These are phyloP conservation scores for Amphirosellinia nigrospora DNA, from an alignment of 495 filamentous ascomycete species.

Conservation along the genomic window DNA sequence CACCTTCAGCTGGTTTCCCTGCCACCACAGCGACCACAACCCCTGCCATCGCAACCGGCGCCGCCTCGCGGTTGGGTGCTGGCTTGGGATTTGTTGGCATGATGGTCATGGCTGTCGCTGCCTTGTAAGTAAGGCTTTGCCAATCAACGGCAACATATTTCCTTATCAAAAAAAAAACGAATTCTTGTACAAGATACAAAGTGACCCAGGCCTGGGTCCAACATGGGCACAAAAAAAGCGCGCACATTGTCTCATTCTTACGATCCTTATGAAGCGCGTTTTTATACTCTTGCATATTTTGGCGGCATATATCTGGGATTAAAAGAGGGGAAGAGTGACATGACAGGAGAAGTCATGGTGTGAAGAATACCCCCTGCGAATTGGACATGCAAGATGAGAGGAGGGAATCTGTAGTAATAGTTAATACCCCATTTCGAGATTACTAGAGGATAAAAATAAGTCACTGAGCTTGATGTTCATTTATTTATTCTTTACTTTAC, in stretches of 20 bases:
- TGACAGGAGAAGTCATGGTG: background rate
- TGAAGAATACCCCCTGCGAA: background rate
- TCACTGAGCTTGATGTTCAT: conserved; percentile 33
- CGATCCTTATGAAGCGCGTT: conserved; percentile 50
- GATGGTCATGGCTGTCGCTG: conserved; percentile 36
- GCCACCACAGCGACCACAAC: conserved; percentile 31
- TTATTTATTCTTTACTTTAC: conserved; percentile 16
- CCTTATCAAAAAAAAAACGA: conserved; percentile 1
- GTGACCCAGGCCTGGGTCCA: conserved; percentile 14
- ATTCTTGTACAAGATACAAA: conserved; percentile 34
- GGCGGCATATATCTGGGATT: conserved; percentile 7
- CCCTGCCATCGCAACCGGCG: conserved; percentile 41
- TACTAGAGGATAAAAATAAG: conserved; percentile 27
- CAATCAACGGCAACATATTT: conserved; percentile 23
- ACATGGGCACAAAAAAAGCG: conserved; percentile 22
- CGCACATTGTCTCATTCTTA: conserved; percentile 44
- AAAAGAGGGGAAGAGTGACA: conserved; percentile 1
- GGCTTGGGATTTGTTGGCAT: conserved; percentile 46
- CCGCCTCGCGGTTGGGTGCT: conserved; percentile 42
- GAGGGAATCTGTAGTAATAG: conserved; percentile 38
- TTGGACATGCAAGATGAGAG: conserved; percentile 22
- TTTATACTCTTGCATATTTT: conserved; percentile 28
- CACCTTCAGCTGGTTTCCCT: conserved; percentile 39
- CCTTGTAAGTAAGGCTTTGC: conserved; percentile 39
- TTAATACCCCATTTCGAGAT: conserved; percentile 33